Evolutionary conservation across 2,329 filamentous ascomycete genomes (phyloP).

Genomic region (Botrytis squamosa): DNA sequence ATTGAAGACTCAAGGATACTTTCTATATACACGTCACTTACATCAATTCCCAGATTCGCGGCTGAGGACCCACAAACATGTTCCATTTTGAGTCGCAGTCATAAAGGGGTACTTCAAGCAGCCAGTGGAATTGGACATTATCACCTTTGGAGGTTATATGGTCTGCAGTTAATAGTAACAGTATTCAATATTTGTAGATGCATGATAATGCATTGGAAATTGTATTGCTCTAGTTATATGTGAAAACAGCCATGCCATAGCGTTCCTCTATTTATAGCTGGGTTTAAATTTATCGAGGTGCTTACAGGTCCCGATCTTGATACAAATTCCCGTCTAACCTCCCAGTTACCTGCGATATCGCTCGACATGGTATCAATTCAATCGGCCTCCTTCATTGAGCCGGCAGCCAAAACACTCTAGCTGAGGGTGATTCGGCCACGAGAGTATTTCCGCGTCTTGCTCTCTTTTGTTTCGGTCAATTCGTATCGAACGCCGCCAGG

Average conservation of each 20-base stretch:
- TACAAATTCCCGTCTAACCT: rapidly evolving
- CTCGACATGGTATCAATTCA: too few species aligned
- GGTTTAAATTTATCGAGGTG: not conserved
- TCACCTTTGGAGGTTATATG: rapidly evolving
- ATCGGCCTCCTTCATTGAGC: too few species aligned
- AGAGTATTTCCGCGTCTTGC: not conserved
- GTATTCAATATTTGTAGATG: rapidly evolving
- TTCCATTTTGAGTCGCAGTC: rapidly evolving
- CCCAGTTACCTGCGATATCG: too few species aligned
- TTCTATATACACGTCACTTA: too few species aligned
- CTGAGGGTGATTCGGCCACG: not conserved
- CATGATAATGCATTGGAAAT: rapidly evolving
- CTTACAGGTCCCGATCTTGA: rapidly evolving
- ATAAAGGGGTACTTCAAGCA: rapidly evolving
- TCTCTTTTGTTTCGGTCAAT: not conserved
- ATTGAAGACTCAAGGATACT: too few species aligned
- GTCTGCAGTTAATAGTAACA: rapidly evolving
- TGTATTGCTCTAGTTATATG: not conserved
- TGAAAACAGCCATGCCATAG: rapidly evolving
- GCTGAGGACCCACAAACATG: too few species aligned
- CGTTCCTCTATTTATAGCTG: rapidly evolving
- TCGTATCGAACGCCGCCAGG: not conserved
- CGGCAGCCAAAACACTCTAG: not conserved
- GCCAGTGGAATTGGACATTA: rapidly evolving
- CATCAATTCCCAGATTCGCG: too few species aligned